Conservation (phyloP, 2,329 filamentous ascomycete species). For the Penicillium sp. region DNA sequence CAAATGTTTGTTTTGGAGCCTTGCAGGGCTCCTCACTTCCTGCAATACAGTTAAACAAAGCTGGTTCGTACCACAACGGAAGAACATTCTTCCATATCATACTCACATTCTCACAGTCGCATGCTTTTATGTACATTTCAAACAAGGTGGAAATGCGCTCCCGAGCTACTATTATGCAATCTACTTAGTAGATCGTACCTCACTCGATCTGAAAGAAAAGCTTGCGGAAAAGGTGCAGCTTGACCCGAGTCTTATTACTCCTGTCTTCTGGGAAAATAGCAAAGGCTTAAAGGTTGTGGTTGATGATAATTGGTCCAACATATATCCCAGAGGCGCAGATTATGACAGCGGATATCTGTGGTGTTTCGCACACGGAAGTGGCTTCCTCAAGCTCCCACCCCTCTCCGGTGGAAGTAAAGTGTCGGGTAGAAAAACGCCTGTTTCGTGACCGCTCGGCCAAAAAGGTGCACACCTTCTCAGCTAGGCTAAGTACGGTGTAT, state of each 20-base stretch:
- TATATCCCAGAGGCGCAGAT: neutral
- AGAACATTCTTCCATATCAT: too few relatives aligned
- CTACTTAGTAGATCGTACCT: conserved; percentile 73
- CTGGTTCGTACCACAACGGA: too few relatives aligned
- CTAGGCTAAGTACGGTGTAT: too few relatives aligned
- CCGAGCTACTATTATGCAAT: conserved; percentile 74
- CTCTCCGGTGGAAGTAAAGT: too few relatives aligned
- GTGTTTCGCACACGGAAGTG: neutral
- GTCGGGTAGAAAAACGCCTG: neutral
- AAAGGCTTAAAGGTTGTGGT: conserved; percentile 77
- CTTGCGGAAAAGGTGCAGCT: conserved; percentile 77
- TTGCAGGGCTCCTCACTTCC: too few relatives aligned
- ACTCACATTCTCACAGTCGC: conserved; percentile 58
- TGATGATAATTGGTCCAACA: conserved; percentile 60
- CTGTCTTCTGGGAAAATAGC: conserved; percentile 68
- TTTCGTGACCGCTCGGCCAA: too few relatives aligned
- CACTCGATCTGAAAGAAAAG: conserved; percentile 68
- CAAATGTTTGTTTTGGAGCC: neutral
- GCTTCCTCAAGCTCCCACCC: too few relatives aligned
- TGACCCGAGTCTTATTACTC: conserved; percentile 67
- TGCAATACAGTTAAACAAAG: too few relatives aligned
- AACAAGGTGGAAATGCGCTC: conserved; percentile 49
- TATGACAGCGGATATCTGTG: neutral
- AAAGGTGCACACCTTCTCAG: too few relatives aligned
- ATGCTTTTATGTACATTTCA: conserved; percentile 75